These are phyloP conservation scores for Phoma sp. DNA, from an alignment of 2,329 filamentous ascomycete genomes.

Conservation along the genomic window DNA sequence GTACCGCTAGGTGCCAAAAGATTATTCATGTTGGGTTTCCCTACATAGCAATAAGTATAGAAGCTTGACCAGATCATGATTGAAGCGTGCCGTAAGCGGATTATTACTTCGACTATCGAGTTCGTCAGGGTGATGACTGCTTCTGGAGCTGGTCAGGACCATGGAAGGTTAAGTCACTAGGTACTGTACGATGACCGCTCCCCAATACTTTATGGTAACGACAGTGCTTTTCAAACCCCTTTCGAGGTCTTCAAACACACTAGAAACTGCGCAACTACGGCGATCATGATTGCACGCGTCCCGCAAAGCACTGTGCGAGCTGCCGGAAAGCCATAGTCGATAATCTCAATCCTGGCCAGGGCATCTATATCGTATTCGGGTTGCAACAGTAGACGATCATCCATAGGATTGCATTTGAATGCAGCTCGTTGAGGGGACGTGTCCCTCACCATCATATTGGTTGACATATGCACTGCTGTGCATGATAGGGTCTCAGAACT, in stretches of 20 bases:
- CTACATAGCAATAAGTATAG: too few relatives aligned
- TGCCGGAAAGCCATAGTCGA: not conserved
- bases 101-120: too few relatives aligned
- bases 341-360: not conserved
- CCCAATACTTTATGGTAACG: not conserved
- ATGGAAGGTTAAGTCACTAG: too few relatives aligned
- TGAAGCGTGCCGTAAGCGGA: too few relatives aligned
- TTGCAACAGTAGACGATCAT: not conserved
- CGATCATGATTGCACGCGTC: not conserved
- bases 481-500: not conserved
- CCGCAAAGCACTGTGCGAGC: not conserved
- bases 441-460: not conserved
- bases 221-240: not conserved
- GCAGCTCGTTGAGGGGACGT: not conserved
- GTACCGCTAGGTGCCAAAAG: too few relatives aligned
- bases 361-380: not conserved
- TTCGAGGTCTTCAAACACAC: not conserved
- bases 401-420: not conserved
- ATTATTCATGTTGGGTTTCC: too few relatives aligned
- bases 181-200: not conserved
- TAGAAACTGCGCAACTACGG: not conserved
- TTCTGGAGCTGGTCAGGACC: too few relatives aligned
- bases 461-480: not conserved
- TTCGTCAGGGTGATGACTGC: too few relatives aligned
- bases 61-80: too few relatives aligned